Conservation (phyloP, 495 filamentous ascomycete species). For the Penicillium parvum region DNA sequence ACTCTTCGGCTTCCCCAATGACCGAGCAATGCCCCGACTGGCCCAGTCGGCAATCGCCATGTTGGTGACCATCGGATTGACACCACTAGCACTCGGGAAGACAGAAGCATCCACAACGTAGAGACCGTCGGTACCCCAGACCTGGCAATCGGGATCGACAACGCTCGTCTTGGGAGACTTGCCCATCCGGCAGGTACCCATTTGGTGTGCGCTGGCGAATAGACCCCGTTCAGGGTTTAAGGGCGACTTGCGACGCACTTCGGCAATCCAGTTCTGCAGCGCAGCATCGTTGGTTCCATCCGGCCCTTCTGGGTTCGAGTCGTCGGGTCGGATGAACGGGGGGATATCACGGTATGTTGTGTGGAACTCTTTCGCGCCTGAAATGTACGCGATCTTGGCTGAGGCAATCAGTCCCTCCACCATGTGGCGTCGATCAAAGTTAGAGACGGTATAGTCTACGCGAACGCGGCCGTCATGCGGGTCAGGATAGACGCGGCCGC, state of each 20-base stretch:
- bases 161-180: slow-evolving; percentile 55
- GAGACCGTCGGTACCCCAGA: slow-evolving; percentile 70
- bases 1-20: slow-evolving; percentile 16
- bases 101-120: slow-evolving; percentile 85
- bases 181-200: slow-evolving; percentile 87
- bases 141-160: slow-evolving; percentile 67
- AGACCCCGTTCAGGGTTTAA: slow-evolving; percentile 39
- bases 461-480: slow-evolving; percentile 57
- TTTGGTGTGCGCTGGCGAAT: slow-evolving; percentile 76
- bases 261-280: slow-evolving; percentile 64
- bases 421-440: slow-evolving; percentile 64
- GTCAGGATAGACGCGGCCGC: slow-evolving; percentile 72
- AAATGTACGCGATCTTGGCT: slow-evolving; percentile 71
- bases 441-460: slow-evolving; percentile 63
- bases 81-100: slow-evolving; percentile 83
- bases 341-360: slow-evolving; percentile 53
- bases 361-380: slow-evolving; percentile 75
- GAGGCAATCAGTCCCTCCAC: slow-evolving; percentile 66
- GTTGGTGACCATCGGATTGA: slow-evolving; percentile 90
- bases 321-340: slow-evolving; percentile 58
- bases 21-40: slow-evolving; percentile 34
- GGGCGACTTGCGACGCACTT: slow-evolving; percentile 54
- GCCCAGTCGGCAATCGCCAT: slow-evolving; percentile 70
- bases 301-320: slow-evolving; percentile 25
- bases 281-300: slow-evolving; percentile 60